A percentile compares a stretch with the other conserved stretches of the same genome.
Conservation (phyloP, 805 yeast species). For the Wickerhamiella hasegawae region DNA sequence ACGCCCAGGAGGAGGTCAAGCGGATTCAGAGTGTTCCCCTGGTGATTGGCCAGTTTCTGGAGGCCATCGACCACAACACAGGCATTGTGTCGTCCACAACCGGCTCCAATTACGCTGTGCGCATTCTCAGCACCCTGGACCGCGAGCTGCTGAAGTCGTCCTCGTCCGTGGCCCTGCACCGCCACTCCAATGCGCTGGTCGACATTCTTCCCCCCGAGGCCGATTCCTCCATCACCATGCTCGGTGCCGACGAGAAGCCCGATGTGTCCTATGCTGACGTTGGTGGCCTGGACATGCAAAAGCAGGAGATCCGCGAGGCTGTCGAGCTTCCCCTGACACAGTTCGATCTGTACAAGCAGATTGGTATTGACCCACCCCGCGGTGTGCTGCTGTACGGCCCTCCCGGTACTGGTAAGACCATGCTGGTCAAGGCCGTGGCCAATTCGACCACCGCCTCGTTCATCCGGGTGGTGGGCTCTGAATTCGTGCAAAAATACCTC, state of each 20-base stretch:
- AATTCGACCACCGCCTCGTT: conserved; percentile 90
- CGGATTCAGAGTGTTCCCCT: conserved; percentile 94
- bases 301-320: conserved; percentile 97
- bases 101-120: conserved; percentile 92
- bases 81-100: conserved; percentile 97
- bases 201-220: conserved; percentile 98
- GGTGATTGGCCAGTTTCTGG: conserved; percentile 95
- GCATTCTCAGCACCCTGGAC: conserved; percentile 86
- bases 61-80: conserved; percentile 90
- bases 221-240: conserved; percentile 86
- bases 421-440: conserved; percentile 98
- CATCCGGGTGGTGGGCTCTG: conserved; percentile 94
- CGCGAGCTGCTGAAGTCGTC: conserved; percentile 89
- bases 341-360: conserved; percentile 88
- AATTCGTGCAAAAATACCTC: conserved; percentile 91
- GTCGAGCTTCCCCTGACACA: conserved; percentile 93
- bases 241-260: conserved; percentile 90
- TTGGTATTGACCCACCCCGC: conserved; percentile 98
- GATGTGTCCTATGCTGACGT: conserved; percentile 94
- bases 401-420: conserved; percentile 98
- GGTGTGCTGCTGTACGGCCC: conserved; percentile 98
- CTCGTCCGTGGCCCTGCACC: conserved; percentile 91
- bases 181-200: conserved; percentile 94
- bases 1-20: conserved; percentile 98
- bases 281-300: conserved; percentile 98